These are phyloP conservation scores for Naganishia antarctica DNA, from an alignment of 768 basidiomycete genomes.

Conservation along the genomic window DNA sequence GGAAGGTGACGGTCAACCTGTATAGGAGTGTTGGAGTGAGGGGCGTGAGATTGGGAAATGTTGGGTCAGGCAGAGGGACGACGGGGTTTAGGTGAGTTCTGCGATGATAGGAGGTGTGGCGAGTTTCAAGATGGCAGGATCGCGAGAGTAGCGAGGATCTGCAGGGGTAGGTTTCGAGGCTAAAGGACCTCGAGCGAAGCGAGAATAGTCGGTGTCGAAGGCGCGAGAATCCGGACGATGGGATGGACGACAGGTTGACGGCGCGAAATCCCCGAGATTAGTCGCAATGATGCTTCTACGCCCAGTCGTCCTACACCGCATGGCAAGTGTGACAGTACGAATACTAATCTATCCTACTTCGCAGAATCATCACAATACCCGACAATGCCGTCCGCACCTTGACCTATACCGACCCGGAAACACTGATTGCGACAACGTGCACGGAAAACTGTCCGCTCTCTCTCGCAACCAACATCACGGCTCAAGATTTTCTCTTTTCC, in stretches of 20 bases:
- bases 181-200: too few relatives aligned
- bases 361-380: constrained; percentile 78
- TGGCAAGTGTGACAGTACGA: background rate
- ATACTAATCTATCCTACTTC: background rate
- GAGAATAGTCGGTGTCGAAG: too few relatives aligned
- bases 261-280: too few relatives aligned
- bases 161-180: too few relatives aligned
- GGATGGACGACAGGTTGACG: too few relatives aligned
- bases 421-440: constrained; percentile 72
- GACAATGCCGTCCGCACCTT: constrained; percentile 76
- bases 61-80: constrained; percentile 67
- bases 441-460: constrained; percentile 71
- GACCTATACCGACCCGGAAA: constrained; percentile 69
- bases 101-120: background rate
- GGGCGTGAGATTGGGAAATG: constrained; percentile 87
- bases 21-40: constrained; percentile 67
- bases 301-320: too few relatives aligned
- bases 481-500: constrained; percentile 89
- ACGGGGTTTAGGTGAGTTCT: constrained; percentile 72
- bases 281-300: too few relatives aligned
- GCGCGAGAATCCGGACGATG: too few relatives aligned
- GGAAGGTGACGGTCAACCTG: constrained; percentile 71
- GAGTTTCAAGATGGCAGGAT: too few relatives aligned
- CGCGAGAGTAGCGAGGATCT: too few relatives aligned
- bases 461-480: constrained; percentile 59